Conservation (phyloP, 2,329 filamentous ascomycete genomes). For the Penicillium sp. region DNA sequence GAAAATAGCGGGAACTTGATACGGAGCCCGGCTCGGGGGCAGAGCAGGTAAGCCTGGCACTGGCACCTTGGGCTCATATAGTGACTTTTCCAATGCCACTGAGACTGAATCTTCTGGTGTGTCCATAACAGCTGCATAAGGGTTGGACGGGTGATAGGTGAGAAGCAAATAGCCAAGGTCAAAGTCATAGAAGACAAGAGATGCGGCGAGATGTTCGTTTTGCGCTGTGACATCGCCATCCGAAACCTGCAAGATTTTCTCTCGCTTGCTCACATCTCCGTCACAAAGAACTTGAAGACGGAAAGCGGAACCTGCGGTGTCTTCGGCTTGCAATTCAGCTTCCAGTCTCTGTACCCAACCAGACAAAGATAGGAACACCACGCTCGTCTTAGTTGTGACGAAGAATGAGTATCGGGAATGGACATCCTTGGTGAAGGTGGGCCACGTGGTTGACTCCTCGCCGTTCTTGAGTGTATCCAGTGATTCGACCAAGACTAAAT, state of each 20-base stretch:
- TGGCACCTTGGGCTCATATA: constrained; percentile 27
- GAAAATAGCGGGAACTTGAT: constrained; percentile 43
- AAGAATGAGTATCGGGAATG: constrained; percentile 59
- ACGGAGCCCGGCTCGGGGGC: constrained; percentile 42
- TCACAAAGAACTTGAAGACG: constrained; percentile 58
- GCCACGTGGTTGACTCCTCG: constrained; percentile 40
- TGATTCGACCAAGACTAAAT: constrained; percentile 47
- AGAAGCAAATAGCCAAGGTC: constrained; percentile 60
- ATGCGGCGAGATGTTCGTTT: constrained; percentile 45
- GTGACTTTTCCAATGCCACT: constrained; percentile 26
- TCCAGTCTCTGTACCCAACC: constrained; percentile 59
- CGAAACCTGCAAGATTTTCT: constrained; percentile 48
- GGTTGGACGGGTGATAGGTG: constrained; percentile 49
- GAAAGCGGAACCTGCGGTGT: constrained; percentile 54
- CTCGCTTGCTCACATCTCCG: constrained; percentile 49
- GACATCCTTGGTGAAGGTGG: constrained; percentile 57
- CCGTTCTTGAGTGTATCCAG: constrained; percentile 41
- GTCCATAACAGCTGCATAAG: constrained; percentile 54
- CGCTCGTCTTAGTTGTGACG: constrained; percentile 54
- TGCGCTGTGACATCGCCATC: constrained; percentile 28
- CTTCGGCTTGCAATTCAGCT: constrained; percentile 54
- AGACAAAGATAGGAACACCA: constrained; percentile 56
- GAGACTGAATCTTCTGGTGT: constrained; percentile 41
- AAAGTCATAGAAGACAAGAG: constrained; percentile 56
- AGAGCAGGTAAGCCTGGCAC: constrained; percentile 25